Base-by-base conservation (phyloP, 1,139 yeast species). In the Kluyveromyces sp. region DNA sequence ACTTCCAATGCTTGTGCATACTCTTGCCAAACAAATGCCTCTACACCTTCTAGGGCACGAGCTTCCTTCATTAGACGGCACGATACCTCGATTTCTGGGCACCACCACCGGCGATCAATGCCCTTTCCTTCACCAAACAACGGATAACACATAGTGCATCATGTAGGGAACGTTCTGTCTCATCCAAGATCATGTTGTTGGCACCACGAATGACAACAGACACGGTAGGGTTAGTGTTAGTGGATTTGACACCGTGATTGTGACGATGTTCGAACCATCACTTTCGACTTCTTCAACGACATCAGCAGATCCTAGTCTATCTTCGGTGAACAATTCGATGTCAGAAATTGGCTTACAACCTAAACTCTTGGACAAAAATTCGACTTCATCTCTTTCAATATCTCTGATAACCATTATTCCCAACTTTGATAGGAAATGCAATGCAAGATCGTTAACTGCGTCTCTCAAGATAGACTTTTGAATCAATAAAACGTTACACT, bases 331-430 rank as follows among this genome's bases (percentile, higher is more conserved):
- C 50, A 86, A 77, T 47, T 90, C 98, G 56, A 90, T 76, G 61
- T 94, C 98, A 6, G 99, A 96, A 59, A 92, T 85, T 50, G 98
- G 98, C 61, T 84, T 87, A 69, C 97, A 90, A 6, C 97, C 96
- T 48, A 88, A 74, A 52, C 95, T 81, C 68, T 88, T 89, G 52
- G 96, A 80, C 59, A 92, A 79, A 61, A 94, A 94, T 66, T 90
- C 98, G 53, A 92, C 79, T 66, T 92, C 99, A 54, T 92, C 98
- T 65, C 99, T 80, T 71, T 92, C 98, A 55, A 92, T 83, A 63
- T 94, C 98, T 70, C 83, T 92, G 45, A 92, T 83, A 41, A 89
- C 98, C 87, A 92, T 74, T 57, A 92, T 94, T 58, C 89, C 89
- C 60, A 92, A 75, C 66, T 90, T 92, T 47, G 97, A 79, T 61